Conservation (phyloP, 2,329 filamentous ascomycete species). For the Aspergillus candidus region DNA sequence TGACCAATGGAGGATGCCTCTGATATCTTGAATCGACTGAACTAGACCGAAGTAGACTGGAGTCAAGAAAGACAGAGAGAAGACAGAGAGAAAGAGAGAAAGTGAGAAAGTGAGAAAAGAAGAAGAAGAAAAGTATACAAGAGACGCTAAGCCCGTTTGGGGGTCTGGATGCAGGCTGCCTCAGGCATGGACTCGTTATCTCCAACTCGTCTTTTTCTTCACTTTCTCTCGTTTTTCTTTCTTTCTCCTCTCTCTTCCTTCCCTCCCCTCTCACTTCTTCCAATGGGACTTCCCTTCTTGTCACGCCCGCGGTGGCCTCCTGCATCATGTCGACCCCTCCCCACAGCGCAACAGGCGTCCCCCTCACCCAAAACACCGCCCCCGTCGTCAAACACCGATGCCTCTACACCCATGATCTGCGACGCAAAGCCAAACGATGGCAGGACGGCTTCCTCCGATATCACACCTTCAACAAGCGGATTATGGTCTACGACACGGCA, state of each 20-base stretch:
- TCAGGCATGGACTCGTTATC: not conserved
- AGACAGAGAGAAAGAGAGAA: too few species aligned
- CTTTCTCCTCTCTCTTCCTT: not conserved
- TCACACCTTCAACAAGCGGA: constrained; percentile 82
- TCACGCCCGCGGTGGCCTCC: constrained; percentile 21
- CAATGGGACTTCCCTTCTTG: not conserved
- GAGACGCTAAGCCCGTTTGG: too few species aligned
- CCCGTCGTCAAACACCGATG: constrained; percentile 76
- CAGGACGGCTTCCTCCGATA: constrained; percentile 84
- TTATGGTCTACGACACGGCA: constrained; percentile 83
- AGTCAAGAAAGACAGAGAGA: too few species aligned
- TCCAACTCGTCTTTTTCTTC: not conserved
- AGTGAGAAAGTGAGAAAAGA: not conserved
- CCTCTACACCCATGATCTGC: constrained; percentile 79
- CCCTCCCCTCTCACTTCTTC: not conserved
- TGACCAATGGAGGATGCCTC: too few species aligned
- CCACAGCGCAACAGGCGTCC: constrained; percentile 23
- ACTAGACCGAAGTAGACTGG: not conserved
- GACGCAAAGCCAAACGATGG: constrained; percentile 85
- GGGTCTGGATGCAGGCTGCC: not conserved
- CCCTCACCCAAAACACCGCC: constrained; percentile 59
- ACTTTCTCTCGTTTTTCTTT: not conserved
- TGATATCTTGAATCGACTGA: too few species aligned
- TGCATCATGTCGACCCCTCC: constrained; percentile 16
- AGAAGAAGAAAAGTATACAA: not conserved